A percentile compares a stretch with the other conserved stretches of the same genome.
phyloP scores from a whole-genome alignment of 1,284 basidiomycete species.

The Cutaneotrichosporon cavernicola region DNA sequence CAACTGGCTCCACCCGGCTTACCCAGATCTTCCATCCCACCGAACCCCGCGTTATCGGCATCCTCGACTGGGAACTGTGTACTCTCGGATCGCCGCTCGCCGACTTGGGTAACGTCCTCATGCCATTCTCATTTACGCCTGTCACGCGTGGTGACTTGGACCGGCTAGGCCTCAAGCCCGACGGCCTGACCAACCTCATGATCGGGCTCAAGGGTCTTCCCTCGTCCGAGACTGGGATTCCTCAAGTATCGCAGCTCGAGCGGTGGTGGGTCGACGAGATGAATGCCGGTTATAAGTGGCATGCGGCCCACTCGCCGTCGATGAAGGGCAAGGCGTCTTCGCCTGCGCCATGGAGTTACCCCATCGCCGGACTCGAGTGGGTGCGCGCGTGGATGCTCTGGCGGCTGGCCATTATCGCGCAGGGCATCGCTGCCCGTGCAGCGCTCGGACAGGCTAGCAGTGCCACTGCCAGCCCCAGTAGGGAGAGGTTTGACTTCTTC shows the following conservation, averaged over 20 bases:
- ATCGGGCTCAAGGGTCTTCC: slow-evolving; percentile 64
- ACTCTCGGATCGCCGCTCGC: slow-evolving; percentile 86
- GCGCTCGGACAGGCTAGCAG: slow-evolving; percentile 83
- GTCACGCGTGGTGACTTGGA: not conserved
- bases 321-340: slow-evolving; percentile 3
- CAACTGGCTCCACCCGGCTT: not conserved
- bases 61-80: slow-evolving; percentile 94
- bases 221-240: slow-evolving; percentile 61
- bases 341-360: slow-evolving; percentile 36
- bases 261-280: slow-evolving; percentile 50
- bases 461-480: slow-evolving; percentile 62
- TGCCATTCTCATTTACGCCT: slow-evolving; percentile 15
- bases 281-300: slow-evolving; percentile 39
- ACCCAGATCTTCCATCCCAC: slow-evolving; percentile 71
- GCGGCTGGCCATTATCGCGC: slow-evolving; percentile 75
- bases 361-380: slow-evolving; percentile 46
- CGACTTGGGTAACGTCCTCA: slow-evolving; percentile 78
- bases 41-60: slow-evolving; percentile 86
- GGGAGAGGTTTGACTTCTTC: slow-evolving; percentile 62
- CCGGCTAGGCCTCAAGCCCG: not conserved
- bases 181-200: slow-evolving; percentile 13
- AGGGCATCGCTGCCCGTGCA: slow-evolving; percentile 88
- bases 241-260: slow-evolving; percentile 69
- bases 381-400: slow-evolving; percentile 52
- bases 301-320: slow-evolving; percentile 17